Conservation (phyloP, 805 yeast genomes). For the Hyphopichia homilentoma region DNA sequence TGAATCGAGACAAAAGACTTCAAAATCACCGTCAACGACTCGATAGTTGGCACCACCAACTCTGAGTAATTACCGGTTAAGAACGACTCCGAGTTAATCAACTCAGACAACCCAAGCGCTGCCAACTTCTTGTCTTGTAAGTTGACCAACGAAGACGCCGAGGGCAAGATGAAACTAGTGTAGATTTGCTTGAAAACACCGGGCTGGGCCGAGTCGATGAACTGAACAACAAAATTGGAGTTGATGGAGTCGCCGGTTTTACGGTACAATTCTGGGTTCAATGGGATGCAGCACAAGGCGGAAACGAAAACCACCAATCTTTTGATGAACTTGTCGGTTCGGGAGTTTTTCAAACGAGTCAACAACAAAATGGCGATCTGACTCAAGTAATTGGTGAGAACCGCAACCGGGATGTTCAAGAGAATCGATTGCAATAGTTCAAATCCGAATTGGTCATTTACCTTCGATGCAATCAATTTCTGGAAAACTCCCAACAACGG, state of each 20-base stretch:
- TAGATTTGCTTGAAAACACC: slow-evolving; percentile 52
- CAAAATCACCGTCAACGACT: slow-evolving; percentile 30
- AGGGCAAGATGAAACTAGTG: slow-evolving; percentile 50
- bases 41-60: slow-evolving; percentile 26
- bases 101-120: slow-evolving; percentile 46
- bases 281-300: slow-evolving; percentile 42
- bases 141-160: slow-evolving; percentile 45
- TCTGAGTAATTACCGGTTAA: slow-evolving; percentile 15
- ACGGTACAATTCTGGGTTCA: slow-evolving; percentile 16
- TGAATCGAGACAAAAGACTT: slow-evolving; percentile 24
- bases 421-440: slow-evolving; percentile 76
- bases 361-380: slow-evolving; percentile 75
- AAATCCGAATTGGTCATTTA: slow-evolving; percentile 78
- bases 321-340: slow-evolving; percentile 78
- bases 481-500: slow-evolving; percentile 97
- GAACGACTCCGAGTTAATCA: slow-evolving; percentile 27
- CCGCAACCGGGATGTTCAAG: slow-evolving; percentile 46
- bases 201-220: slow-evolving; percentile 71
- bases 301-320: slow-evolving; percentile 62
- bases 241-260: slow-evolving; percentile 35
- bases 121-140: slow-evolving; percentile 54
- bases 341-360: slow-evolving; percentile 73
- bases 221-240: slow-evolving; percentile 49
- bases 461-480: slow-evolving; percentile 79
- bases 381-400: slow-evolving; percentile 52